phyloP scores from a whole-genome alignment of 2,329 filamentous ascomycete genomes.

The Ophiostoma piceae region DNA sequence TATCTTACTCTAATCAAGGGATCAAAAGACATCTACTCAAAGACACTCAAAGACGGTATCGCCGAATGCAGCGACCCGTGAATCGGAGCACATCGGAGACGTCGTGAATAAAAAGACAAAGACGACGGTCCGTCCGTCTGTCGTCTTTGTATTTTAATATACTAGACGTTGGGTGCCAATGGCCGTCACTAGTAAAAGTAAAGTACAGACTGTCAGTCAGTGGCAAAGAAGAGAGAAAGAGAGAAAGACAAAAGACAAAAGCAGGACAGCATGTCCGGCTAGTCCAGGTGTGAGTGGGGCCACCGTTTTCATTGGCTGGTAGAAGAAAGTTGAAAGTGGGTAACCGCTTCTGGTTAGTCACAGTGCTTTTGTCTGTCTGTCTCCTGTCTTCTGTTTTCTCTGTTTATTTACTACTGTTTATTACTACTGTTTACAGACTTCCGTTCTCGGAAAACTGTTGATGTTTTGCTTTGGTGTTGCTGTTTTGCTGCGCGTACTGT shows the following conservation, averaged over 20 bases:
- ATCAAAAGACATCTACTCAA: background rate
- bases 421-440: background rate
- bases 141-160: too few relatives aligned
- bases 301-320: background rate
- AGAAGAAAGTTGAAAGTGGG: background rate
- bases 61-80: background rate
- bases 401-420: background rate
- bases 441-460: conserved; percentile 4
- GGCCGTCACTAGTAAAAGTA: too few relatives aligned
- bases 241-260: background rate
- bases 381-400: too few relatives aligned
- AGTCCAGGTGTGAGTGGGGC: background rate
- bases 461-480: background rate
- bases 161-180: too few relatives aligned
- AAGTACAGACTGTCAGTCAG: background rate
- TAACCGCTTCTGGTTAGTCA: background rate
- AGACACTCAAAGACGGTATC: background rate
- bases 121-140: too few relatives aligned
- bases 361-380: background rate
- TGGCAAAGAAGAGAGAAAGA: background rate
- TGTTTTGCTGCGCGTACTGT: conserved; percentile 4
- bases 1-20: too few relatives aligned
- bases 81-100: background rate
- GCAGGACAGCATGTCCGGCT: background rate
- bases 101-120: too few relatives aligned